phyloP scores from a whole-genome alignment of 2,329 filamentous ascomycete genomes.

The Arachnomyces sp. region DNA sequence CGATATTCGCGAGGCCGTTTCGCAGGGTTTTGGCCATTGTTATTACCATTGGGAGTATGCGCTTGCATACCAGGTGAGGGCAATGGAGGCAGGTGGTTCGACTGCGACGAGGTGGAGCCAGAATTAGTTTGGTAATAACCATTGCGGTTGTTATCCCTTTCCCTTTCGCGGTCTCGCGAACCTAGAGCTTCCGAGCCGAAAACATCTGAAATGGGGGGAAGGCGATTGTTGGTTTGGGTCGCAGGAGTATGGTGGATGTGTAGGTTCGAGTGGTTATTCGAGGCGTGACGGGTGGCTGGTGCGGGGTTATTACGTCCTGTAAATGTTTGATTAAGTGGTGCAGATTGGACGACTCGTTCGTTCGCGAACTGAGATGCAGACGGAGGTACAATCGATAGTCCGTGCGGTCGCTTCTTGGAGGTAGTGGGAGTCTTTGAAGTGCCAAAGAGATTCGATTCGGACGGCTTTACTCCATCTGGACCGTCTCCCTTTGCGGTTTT shows the following conservation, averaged over 20 bases:
- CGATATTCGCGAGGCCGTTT: conserved; percentile 74
- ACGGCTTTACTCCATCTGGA: conserved; percentile 50
- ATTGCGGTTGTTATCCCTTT: conserved; percentile 19
- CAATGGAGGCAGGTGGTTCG: conserved; percentile 58
- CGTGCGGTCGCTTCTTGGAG: conserved; percentile 44
- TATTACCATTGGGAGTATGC: conserved; percentile 31
- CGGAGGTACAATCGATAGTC: conserved; percentile 88
- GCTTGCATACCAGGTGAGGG: conserved; percentile 68
- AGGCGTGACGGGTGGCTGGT: conserved; percentile 64
- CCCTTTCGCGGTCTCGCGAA: conserved; percentile 29
- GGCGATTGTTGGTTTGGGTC: conserved; percentile 78
- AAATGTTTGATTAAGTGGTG: conserved; percentile 88
- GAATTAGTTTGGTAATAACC: conserved; percentile 46
- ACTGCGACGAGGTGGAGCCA: conserved; percentile 56
- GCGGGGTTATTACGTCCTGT: conserved; percentile 77
- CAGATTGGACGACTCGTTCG: conserved; percentile 93
- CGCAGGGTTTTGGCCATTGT: conserved; percentile 40
- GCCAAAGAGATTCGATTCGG: conserved; percentile 36
- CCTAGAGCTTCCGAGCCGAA: conserved; percentile 70
- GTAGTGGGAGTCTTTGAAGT: conserved; percentile 33
- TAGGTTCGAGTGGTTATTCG: conserved; percentile 43
- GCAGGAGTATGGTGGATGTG: conserved; percentile 88
- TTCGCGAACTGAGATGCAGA: conserved; percentile 86
- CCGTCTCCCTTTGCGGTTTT: conserved; percentile 76
- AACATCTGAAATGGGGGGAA: conserved; percentile 90